Conservation (phyloP, 768 basidiomycete genomes). For the Clathrus columnatus region DNA sequence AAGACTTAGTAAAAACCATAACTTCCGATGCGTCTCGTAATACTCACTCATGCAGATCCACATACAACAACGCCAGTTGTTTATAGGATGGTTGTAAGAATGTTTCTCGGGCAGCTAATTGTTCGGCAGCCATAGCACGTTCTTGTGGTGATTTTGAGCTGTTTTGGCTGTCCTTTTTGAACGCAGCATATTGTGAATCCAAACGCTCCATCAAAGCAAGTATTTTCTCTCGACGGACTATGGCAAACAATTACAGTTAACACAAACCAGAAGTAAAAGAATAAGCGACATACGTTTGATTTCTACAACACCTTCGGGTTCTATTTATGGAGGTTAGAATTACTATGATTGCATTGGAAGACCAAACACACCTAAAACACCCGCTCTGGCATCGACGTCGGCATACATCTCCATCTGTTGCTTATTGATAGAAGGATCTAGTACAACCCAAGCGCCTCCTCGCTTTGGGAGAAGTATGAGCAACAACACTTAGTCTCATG, state of each 20-base stretch:
- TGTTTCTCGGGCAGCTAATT: conserved; percentile 68
- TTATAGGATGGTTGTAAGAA: conserved; percentile 84
- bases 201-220: conserved; percentile 87
- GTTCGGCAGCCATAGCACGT: conserved; percentile 56
- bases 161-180: conserved; percentile 79
- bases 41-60: conserved; percentile 91
- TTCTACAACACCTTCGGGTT: conserved; percentile 95
- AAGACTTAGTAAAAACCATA: neutral
- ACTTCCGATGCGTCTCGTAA: neutral
- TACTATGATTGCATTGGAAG: neutral
- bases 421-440: conserved; percentile 95
- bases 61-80: conserved; percentile 88
- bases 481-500: neutral
- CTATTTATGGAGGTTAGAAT: conserved; percentile 30
- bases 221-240: conserved; percentile 87
- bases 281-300: conserved; percentile 50
- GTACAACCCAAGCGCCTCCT: conserved; percentile 98
- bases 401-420: conserved; percentile 99
- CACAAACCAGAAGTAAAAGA: neutral
- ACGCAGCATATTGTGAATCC: conserved; percentile 68
- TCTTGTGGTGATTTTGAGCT: conserved; percentile 63
- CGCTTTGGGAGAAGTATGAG: conserved; percentile 32
- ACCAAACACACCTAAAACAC: conserved; percentile 46
- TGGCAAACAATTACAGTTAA: conserved; percentile 4
- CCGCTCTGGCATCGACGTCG: conserved; percentile 90